Base-by-base conservation (phyloP, 1,284 basidiomycete genomes). In the Ustilago trichophora region DNA sequence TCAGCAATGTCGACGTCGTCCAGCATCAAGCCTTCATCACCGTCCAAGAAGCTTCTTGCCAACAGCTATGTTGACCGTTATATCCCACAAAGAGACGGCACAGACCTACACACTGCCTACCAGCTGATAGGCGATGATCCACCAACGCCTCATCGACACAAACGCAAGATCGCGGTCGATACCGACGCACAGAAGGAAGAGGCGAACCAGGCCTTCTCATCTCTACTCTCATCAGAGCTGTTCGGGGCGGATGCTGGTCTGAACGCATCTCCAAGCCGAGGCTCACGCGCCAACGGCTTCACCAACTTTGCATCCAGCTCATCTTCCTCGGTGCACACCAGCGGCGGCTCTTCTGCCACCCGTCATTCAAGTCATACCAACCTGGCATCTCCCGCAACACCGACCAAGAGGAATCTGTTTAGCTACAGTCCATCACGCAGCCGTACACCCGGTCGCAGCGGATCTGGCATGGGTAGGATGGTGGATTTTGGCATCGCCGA, bases 131-230 rank as follows among this genome's bases (percentile, higher is more conserved):
- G 81, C 2, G 84, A 84, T 19, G 76, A 73, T 21, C 76, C 75
- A 40, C 53, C 72, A 4, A 72, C 80, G 7, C 74, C 76, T 1
- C 60, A 69, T 22, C 66, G 75, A 16, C 64, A 74, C 46, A 77
- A 76, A 47, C 66, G 77, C 21, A 74, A 75, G 50, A 54, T 73
- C 19, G 56, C 58, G n/a, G 62, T 73, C 9, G 78, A 80, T 19
- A 71, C 62, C 21, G 77, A 80, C 48, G 69, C 73, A 10, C 76
- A 78, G 37, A 73, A 73, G 37, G 75, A 72, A 56, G 62, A 54
- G 40, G 83, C 85, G 9, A 84, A 85, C 66, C 80, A 83, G 48
- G 84, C 85, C 0, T 87, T 86, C 73, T 83, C 83, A n/a, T 81
- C 83, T 18, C 73, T 86, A 2, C 82, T 87, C 13, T 84, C 84